Base-by-base conservation (phyloP, 106 monocot species). In the Amphibolis antarctica region DNA sequence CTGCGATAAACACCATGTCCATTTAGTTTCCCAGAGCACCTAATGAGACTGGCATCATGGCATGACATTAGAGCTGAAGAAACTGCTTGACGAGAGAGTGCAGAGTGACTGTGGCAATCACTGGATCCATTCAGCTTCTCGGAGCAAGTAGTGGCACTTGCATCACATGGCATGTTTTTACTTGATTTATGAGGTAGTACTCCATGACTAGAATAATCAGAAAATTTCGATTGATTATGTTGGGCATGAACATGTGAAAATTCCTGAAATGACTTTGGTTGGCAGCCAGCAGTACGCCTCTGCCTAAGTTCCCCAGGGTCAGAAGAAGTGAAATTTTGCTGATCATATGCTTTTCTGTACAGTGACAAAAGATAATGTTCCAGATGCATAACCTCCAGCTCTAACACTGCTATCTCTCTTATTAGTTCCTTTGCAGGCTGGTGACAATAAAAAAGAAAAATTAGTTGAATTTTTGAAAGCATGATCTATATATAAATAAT, bases 311-410 rank as follows among this genome's bases (percentile, higher is more conserved):
- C 48, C 13, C n/a, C 55, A 28, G 64, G 4, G 58, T 83, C 76
- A 44, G 80, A 79, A 23, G 69, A 27, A 3, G 73, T 58, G 18
- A 72, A 48, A 29, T 64, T 46, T 71, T 89, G 83, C 63, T 81
- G 79, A 25, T 84, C 89, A 68, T 84, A 83, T 6, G 81, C 80
- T 74, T 66, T 81, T 15, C 84, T 68, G 70, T 88, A 88, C 21
- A 88, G 74, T 24, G 81, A 71, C 20, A 88, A 42, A 63, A 88
- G 84, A 75, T 84, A 72, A 47, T 79, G 76, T 73, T 88, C 88
- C 71, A 88, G 68, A 51, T 81, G 52, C 74, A 75, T 79, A 48
- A 88, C 88, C 66, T 88, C 88, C 43, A 84, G 46, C 57, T 88
- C 84, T 31, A 88, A 61, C 19, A 81, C 63, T n/a, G 88, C 78